Evolutionary conservation across 1,284 basidiomycete genomes (phyloP), one percentile per base, ranked within the genome.

Genomic region (Lignosus rhinocerotis): DNA sequence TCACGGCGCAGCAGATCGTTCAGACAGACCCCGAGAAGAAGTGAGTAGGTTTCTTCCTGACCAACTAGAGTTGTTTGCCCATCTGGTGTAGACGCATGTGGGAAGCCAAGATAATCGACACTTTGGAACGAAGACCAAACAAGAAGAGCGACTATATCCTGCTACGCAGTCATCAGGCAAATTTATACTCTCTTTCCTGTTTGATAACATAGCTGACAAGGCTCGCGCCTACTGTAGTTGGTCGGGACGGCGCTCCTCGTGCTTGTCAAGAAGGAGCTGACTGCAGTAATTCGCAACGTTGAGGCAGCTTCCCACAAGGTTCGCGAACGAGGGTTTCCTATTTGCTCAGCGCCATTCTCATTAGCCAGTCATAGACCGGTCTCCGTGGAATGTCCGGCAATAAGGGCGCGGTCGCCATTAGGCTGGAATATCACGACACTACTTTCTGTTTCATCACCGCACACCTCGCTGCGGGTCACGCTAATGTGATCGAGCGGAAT

Each of bases 321-420:
- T 60, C 11, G 31, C 39, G 36, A 39, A 38, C 39, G 36, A 39
- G 25, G 17, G 16, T 14, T 11, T 19, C 16, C 21, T 45, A 4
- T 43, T 30, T 21, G 21, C 19, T 45, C 21, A 14, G 25, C 30
- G 46, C 51, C 31, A 46, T 33, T 32, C 51, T 47, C 43, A 21
- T 42, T 32, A 10, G 47, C 30, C 6, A 10, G 14, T 11, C 10
- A 19, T 68, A 95, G 93, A 99, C 97, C 4, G 97, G 97, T 19
- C 79, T 99, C 39, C 87, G 94, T 56, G 97, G 97, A 14, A 94
- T 99, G 85, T 94, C 93, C 6, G 97, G 97, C 21, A 99, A 99
- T 76, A 99, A 96, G 76, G 93, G 93, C 21, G 96, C 94, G 10
- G 93, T 97, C 7, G 95, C 90, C 2, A 92, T 99, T 64, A 88